Evolutionary conservation across 352 stramenopile species (phyloP), one percentile per base, ranked within the genome.

Genomic region (Phytophthora citricola): DNA sequence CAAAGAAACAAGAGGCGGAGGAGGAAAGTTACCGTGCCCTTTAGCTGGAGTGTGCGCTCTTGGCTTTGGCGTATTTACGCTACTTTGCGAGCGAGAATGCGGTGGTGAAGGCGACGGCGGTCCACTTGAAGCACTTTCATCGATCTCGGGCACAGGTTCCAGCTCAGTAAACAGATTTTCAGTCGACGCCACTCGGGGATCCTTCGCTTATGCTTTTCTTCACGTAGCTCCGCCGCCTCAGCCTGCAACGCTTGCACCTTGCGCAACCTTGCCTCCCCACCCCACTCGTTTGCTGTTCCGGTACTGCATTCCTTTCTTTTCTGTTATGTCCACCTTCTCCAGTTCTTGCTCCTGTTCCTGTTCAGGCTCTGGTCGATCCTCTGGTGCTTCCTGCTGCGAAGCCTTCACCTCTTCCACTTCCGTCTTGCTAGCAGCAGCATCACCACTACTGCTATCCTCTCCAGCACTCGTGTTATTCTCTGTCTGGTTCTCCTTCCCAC

Each of bases 151-250:
- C 24, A 89, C 75, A 17, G 77, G 63, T 39, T 65, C 41, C 8
- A 89, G 62, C 41, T 80, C 75, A 10, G 65, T 81, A 62, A 82
- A 87, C 24, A 78, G 65, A 47, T 59, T 69, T 17, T 85, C 77
- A 1, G 72, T 54, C 1, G 69, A 70, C 14, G 40, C 17, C 12
- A 44, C 53, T 45, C 54, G 40, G 15, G 52, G 38, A 73, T 57
- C 12, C 56, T 58, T 46, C 62, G 62, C 45, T 75, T 68, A 7
- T 73, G 69, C 36, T 69, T 67, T 24, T 72, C 66, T 50, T 76
- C 66, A 27, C 61, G 53, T 32, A 69, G 12, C 12, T 71, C 55
- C 8, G 31, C 41, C 4, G 41, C 45, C 47, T 69, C 58, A 4
- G 57, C 20, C 26, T 63, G 56, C 39, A 63, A 52, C 12, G 52